Percentiles rank a stretch among this genome's conserved stretches.
Evolutionary conservation across 1,284 basidiomycete genomes (phyloP).

Genomic region (Rhizopogon parksii): DNA sequence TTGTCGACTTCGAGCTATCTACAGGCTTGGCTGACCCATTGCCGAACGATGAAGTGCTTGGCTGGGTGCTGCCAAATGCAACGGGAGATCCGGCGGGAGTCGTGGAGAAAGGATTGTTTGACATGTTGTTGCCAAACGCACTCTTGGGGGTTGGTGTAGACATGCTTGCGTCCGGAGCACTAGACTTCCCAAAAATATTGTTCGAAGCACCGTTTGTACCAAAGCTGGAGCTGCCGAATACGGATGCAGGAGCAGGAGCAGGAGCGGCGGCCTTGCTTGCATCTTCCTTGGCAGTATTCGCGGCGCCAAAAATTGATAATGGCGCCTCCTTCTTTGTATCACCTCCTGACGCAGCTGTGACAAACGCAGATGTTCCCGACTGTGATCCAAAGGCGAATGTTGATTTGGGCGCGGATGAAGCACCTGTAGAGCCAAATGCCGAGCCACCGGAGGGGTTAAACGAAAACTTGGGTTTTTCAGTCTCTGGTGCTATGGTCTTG

Average conservation of each 20-base stretch:
- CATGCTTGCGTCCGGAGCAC: constrained; percentile 2
- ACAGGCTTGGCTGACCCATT: constrained; percentile 2
- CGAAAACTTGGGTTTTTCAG: constrained; percentile 13
- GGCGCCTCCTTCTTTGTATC: constrained; percentile 15
- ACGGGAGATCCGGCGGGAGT: constrained; percentile 8
- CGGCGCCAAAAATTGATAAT: constrained; percentile 10
- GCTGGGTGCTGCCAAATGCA: constrained; percentile 16
- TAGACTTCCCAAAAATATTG: constrained; percentile 13
- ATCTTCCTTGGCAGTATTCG: constrained; percentile 11
- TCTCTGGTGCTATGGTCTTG: constrained; percentile 3
- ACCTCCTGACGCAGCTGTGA: constrained; percentile 3
- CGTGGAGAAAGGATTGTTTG: constrained; percentile 9
- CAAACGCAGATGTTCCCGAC: background rate
- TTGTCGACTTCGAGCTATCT: constrained; percentile 6
- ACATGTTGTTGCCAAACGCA: constrained; percentile 4
- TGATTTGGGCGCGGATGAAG: constrained; percentile 16
- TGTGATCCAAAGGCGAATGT: constrained; percentile 17
- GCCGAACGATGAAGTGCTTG: constrained; percentile 2
- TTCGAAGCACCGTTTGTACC: constrained; percentile 4
- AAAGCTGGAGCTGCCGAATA: constrained; percentile 12
- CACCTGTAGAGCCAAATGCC: constrained; percentile 1
- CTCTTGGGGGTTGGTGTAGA: constrained; percentile 9
- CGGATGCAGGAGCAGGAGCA: constrained; percentile 10
- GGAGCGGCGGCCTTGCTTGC: constrained; percentile 12
- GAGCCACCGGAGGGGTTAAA: constrained; percentile 10